Conservation (phyloP, 2,329 filamentous ascomycete genomes). For the Ceratocystiopsis sp. region DNA sequence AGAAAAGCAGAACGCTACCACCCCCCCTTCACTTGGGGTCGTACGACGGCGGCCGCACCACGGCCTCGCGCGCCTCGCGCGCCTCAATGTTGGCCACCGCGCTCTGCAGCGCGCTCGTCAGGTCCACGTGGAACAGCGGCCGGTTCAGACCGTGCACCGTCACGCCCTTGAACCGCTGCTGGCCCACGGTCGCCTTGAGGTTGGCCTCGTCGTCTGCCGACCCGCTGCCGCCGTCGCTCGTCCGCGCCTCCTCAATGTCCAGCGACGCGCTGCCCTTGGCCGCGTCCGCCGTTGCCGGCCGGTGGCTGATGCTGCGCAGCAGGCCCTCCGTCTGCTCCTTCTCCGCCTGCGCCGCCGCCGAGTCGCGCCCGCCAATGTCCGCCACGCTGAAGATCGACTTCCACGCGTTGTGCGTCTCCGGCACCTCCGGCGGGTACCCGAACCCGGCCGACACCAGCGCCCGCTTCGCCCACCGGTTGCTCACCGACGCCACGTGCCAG, state of each 20-base stretch:
- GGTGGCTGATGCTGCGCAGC: conserved; percentile 2
- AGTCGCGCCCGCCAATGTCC: conserved; percentile 55
- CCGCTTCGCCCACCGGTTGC: conserved; percentile 39
- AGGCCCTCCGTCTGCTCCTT: conserved; percentile 39
- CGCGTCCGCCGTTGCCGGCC: conserved; percentile 4
- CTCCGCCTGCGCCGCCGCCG: conserved; percentile 53
- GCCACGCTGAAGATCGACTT: conserved; percentile 92
- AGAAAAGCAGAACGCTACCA: neutral
- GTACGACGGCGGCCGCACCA: conserved; percentile 1
- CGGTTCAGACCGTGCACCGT: conserved; percentile 74
- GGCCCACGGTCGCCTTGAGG: conserved; percentile 2
- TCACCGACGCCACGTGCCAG: conserved; percentile 37
- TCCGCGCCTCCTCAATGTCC: conserved; percentile 12
- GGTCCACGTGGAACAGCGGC: conserved; percentile 85
- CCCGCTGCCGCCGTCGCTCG: conserved; percentile 4
- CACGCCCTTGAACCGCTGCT: conserved; percentile 20
- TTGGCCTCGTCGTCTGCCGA: conserved; percentile 20
- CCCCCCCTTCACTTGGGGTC: neutral
- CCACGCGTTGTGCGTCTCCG: conserved; percentile 50
- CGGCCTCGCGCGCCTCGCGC: conserved; percentile 18
- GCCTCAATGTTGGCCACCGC: conserved; percentile 65
- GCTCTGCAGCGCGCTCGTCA: conserved; percentile 76
- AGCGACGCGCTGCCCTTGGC: conserved; percentile 5
- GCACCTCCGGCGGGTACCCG: conserved; percentile 40
- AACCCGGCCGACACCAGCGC: conserved; percentile 40